Evolutionary conservation across 352 stramenopile genomes (phyloP), one percentile per base, ranked within the genome.

Genomic region (Aphanomyces cochlioides): DNA sequence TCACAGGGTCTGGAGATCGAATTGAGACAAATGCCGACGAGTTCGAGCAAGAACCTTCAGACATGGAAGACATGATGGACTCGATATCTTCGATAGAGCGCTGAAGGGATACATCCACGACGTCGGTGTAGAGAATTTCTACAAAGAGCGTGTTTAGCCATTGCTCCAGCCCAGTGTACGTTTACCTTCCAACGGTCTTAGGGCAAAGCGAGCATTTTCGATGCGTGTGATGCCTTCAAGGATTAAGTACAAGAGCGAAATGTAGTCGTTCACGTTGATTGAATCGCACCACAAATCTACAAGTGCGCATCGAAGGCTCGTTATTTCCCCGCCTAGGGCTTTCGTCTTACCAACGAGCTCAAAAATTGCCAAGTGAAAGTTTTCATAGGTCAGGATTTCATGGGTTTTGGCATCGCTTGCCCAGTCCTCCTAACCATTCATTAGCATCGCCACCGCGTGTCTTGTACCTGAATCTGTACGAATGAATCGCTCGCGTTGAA

Each of bases 231-330:
- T 69, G 41, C 63, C 63, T 43, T 38, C 47, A 10, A 69, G 38
- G 38, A 69, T 59, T 21, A 69, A 69, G 38, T 61, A 69, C 34
- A 69, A 39, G 43, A 69, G 28, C 63, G 63, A 69, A 12, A 69
- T 36, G 50, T 69, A 69, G 43, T 69, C 63, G 1, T 57, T 21
- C 50, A 61, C 63, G 4, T 69, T n/a, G 5, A 69, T 47, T 3
- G 63, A 69, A 43, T 69, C 63, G 50, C 63, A 69, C 63, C 63
- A 69, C 12, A 69, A 28, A 41, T 69, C 63, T 69, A 60, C 19
- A 19, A n/a, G 4, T 7, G 13, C 15, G 50, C 21, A 3, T 19
- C 7, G 1, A 15, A 37, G 12, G 28, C 19, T 38, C 12, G 3
- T 38, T 38, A 28, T 0, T 34, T 59, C 8, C 15, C 17, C 8